Evolutionary conservation across 768 basidiomycete genomes (phyloP).

Genomic region (Leccinellum luteum): DNA sequence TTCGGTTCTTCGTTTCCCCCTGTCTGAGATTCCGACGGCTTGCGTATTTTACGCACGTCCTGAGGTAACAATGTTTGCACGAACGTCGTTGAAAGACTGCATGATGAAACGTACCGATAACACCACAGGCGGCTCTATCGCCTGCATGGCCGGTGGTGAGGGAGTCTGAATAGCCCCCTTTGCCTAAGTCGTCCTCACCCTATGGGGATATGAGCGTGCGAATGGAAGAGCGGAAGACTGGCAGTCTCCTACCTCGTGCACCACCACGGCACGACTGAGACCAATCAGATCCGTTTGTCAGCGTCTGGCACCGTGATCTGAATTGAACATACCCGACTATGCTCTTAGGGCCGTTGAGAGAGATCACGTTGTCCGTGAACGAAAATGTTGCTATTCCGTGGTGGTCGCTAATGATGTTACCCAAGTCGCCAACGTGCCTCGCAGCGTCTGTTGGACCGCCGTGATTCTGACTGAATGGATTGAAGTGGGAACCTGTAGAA

Average conservation of each 20-base stretch:
- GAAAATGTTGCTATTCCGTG: slow-evolving; percentile 56
- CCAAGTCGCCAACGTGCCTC: slow-evolving; percentile 75
- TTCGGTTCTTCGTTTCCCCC: background rate
- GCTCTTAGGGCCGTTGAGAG: slow-evolving; percentile 63
- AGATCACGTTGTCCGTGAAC: slow-evolving; percentile 58
- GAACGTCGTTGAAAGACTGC: background rate
- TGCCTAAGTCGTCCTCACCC: slow-evolving; percentile 82
- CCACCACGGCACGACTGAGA: slow-evolving; percentile 63
- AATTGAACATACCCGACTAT: slow-evolving; percentile 59
- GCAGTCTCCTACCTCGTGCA: slow-evolving; percentile 55
- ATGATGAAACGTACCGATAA: slow-evolving; percentile 53
- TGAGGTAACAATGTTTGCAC: background rate
- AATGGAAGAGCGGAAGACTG: slow-evolving; percentile 1
- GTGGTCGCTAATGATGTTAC: slow-evolving; percentile 65
- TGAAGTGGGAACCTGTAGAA: slow-evolving; percentile 76
- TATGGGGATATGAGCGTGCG: slow-evolving; percentile 23
- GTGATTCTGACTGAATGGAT: slow-evolving; percentile 63
- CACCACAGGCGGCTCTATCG: slow-evolving; percentile 74
- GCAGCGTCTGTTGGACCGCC: slow-evolving; percentile 54
- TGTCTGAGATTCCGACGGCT: background rate
- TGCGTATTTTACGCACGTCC: slow-evolving; percentile 12
- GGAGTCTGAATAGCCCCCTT: slow-evolving; percentile 63
- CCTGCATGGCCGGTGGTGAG: slow-evolving; percentile 80
- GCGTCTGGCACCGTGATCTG: background rate
- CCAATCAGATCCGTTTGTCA: slow-evolving; percentile 6